These are phyloP conservation scores for Yarrowia hollandica DNA, from an alignment of 805 yeast genomes.

Conservation along the genomic window DNA sequence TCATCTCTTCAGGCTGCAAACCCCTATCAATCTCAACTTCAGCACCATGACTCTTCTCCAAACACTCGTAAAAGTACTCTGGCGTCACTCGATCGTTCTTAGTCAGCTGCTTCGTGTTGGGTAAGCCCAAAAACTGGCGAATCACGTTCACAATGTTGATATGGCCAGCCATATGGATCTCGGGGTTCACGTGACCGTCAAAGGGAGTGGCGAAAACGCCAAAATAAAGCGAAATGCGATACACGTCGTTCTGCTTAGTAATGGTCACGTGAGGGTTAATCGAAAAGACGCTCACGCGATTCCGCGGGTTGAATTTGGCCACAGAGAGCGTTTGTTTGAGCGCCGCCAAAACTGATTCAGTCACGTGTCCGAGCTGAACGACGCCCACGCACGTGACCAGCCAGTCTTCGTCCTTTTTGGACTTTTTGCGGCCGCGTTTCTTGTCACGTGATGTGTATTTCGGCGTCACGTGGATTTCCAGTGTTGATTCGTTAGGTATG, in stretches of 20 bases:
- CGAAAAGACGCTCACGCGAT: not conserved
- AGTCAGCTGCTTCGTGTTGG: not conserved
- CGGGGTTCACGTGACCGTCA: slow-evolving; percentile 13
- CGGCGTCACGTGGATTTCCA: not conserved
- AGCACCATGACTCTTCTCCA: not conserved
- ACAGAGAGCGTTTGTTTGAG: not conserved
- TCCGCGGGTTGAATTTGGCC: not conserved
- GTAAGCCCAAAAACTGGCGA: slow-evolving; percentile 1
- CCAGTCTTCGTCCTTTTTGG: slow-evolving; percentile 11
- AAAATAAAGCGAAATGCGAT: not conserved
- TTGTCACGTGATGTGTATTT: not conserved
- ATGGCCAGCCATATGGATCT: not conserved
- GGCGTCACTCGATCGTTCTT: not conserved
- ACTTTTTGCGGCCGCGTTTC: slow-evolving; percentile 1
- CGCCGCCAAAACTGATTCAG: not conserved
- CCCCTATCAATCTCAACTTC: not conserved
- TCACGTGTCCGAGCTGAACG: not conserved
- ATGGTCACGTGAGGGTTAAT: slow-evolving; percentile 3
- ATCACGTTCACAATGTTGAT: slow-evolving; percentile 7
- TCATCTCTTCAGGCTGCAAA: slow-evolving; percentile 16
- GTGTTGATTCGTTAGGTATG: not conserved
- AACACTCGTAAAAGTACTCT: slow-evolving; percentile 11
- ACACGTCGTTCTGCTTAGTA: not conserved
- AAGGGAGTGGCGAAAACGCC: slow-evolving; percentile 1
- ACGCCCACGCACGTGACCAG: slow-evolving; percentile 1